These are phyloP conservation scores for Tuber indicum DNA, from an alignment of 495 filamentous ascomycete species.

Conservation along the genomic window DNA sequence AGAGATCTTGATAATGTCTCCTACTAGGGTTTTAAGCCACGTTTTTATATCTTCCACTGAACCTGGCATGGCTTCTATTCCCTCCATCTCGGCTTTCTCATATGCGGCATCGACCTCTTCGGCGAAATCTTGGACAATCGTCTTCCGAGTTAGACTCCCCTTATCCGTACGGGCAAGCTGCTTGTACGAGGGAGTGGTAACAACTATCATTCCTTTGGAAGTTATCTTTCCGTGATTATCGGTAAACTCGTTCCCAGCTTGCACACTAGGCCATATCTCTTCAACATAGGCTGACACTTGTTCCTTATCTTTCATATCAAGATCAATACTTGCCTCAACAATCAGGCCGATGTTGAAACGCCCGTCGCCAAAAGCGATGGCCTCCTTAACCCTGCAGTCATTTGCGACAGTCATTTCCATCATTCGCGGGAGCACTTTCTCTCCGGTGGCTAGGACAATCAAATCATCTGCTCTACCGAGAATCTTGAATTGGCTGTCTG, in stretches of 20 bases:
- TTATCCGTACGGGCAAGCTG: constrained; percentile 29
- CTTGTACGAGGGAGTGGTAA: constrained; percentile 24
- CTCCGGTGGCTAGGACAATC: constrained; percentile 53
- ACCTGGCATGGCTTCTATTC: constrained; percentile 20
- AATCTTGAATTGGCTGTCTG: constrained; percentile 44
- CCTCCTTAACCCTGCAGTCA: constrained; percentile 25
- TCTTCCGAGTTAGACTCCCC: constrained; percentile 26
- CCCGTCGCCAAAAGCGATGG: constrained; percentile 34
- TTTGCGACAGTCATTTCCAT: constrained; percentile 38
- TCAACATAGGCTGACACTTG: constrained; percentile 22
- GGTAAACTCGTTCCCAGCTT: constrained; percentile 33
- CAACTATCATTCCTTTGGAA: constrained; percentile 29
- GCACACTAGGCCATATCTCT: constrained; percentile 27
- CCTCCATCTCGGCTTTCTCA: constrained; percentile 17
- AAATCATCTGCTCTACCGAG: constrained; percentile 50
- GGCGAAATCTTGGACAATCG: constrained; percentile 28
- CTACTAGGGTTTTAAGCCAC: constrained; percentile 24
- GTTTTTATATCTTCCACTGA: constrained; percentile 7
- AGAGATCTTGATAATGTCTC: constrained; percentile 13
- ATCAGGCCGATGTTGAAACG: constrained; percentile 36
- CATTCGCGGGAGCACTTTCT: constrained; percentile 48
- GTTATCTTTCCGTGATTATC: constrained; percentile 31
- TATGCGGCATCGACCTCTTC: constrained; percentile 32
- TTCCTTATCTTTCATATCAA: constrained; percentile 13
- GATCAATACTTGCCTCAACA: constrained; percentile 21